Conservation (phyloP, 768 basidiomycete genomes). For the Amanita jacksonii region DNA sequence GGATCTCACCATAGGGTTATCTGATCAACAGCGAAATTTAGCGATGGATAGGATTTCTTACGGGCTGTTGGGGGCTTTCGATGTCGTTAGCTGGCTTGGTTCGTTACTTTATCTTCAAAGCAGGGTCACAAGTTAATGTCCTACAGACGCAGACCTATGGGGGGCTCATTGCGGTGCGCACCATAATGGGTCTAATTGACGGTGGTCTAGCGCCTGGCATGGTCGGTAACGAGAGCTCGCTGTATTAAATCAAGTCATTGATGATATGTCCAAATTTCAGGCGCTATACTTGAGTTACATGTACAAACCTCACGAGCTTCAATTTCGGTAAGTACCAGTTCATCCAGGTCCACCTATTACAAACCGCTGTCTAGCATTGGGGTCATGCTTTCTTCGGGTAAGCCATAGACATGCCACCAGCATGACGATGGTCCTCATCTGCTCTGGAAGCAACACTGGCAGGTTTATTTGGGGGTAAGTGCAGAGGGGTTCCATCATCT, state of each 20-base stretch:
- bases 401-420: conserved; percentile 11
- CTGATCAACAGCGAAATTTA: conserved; percentile 14
- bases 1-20: too few relatives aligned
- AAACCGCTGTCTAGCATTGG: conserved; percentile 32
- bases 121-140: too few relatives aligned
- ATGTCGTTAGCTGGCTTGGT: conserved; percentile 41
- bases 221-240: conserved; percentile 17
- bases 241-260: not conserved
- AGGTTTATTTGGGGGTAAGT: conserved; percentile 53
- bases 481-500: not conserved
- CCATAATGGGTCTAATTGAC: conserved; percentile 55
- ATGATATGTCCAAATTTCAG: conserved; percentile 12
- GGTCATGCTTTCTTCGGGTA: conserved; percentile 52
- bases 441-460: conserved; percentile 38
- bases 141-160: conserved; percentile 38
- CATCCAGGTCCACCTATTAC: not conserved
- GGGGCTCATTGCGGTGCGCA: conserved; percentile 51
- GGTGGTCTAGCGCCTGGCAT: conserved; percentile 61
- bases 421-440: not conserved
- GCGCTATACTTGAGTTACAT: conserved; percentile 51
- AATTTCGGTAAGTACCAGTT: conserved; percentile 33
- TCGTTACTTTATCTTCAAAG: too few relatives aligned
- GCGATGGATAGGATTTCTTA: conserved; percentile 50
- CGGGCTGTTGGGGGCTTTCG: conserved; percentile 46
- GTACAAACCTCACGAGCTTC: conserved; percentile 52